Percentiles rank a stretch among this genome's conserved stretches.
These are phyloP conservation scores for Didymella segeticola DNA, from an alignment of 2,329 filamentous ascomycete genomes.

Conservation along the genomic window DNA sequence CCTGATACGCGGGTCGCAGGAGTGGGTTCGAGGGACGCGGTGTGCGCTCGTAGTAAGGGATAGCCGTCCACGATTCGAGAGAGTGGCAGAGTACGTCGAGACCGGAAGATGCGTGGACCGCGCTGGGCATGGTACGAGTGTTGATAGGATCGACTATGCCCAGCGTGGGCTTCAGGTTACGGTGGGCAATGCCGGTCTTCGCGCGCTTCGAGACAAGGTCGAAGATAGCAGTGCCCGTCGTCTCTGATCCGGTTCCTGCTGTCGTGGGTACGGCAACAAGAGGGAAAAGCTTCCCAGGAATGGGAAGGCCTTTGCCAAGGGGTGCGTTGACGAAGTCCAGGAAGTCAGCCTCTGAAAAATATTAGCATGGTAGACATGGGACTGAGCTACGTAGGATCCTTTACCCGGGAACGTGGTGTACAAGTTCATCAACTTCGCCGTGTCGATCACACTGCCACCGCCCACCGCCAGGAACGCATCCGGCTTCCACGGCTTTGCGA, in stretches of 20 bases:
- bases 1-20: conserved; percentile 90
- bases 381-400: neutral
- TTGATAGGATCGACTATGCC: conserved; percentile 89
- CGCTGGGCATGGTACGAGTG: conserved; percentile 92
- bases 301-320: conserved; percentile 80
- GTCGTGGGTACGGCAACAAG: conserved; percentile 86
- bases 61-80: conserved; percentile 96
- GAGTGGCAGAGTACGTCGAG: conserved; percentile 95
- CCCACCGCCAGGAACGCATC: conserved; percentile 94
- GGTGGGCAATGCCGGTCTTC: conserved; percentile 95
- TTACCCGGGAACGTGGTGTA: conserved; percentile 79
- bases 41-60: conserved; percentile 85
- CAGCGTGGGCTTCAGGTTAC: conserved; percentile 92
- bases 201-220: conserved; percentile 87
- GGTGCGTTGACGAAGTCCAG: conserved; percentile 98
- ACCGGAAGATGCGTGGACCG: conserved; percentile 89
- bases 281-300: conserved; percentile 73
- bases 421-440: conserved; percentile 97
- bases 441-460: conserved; percentile 95
- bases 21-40: conserved; percentile 90
- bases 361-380: neutral
- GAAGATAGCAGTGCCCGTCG: conserved; percentile 97
- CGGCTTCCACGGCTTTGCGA: conserved; percentile 78
- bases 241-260: conserved; percentile 88
- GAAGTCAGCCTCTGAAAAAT: conserved; percentile 75